Conservation (phyloP, 352 stramenopile species). For the Phytophthora podocarpi region DNA sequence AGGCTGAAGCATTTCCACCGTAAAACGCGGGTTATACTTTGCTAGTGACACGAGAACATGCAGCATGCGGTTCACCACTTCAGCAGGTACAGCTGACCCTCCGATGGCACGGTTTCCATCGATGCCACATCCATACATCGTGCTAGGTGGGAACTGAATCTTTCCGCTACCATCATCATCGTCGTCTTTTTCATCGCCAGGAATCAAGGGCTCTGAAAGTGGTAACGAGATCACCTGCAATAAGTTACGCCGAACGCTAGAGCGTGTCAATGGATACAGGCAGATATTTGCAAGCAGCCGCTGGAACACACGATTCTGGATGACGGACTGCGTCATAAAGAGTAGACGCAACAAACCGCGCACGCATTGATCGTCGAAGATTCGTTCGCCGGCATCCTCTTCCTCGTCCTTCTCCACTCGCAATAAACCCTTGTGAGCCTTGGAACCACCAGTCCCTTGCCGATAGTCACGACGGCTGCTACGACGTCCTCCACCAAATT, state of each 20-base stretch:
- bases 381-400: constrained; percentile 58
- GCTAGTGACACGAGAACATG: constrained; percentile 85
- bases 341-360: constrained; percentile 72
- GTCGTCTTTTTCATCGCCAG: constrained; percentile 39
- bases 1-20: constrained; percentile 85
- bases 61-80: constrained; percentile 92
- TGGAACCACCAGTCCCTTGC: constrained; percentile 16
- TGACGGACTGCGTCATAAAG: constrained; percentile 82
- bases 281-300: constrained; percentile 81
- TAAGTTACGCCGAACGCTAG: constrained; percentile 62
- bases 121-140: constrained; percentile 61
- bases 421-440: constrained; percentile 59
- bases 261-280: constrained; percentile 74
- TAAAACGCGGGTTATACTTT: constrained; percentile 92
- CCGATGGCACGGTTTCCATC: constrained; percentile 33
- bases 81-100: constrained; percentile 57
- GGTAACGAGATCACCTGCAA: constrained; percentile 66
- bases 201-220: constrained; percentile 48
- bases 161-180: constrained; percentile 43
- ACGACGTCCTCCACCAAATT: constrained; percentile 48
- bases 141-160: constrained; percentile 56
- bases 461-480: constrained; percentile 44
- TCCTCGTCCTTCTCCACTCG: constrained; percentile 79
- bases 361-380: constrained; percentile 73
- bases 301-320: constrained; percentile 85